Evolutionary conservation across 2,329 filamentous ascomycete species (phyloP).

Genomic region (Zymoseptoria pseudotritici): DNA sequence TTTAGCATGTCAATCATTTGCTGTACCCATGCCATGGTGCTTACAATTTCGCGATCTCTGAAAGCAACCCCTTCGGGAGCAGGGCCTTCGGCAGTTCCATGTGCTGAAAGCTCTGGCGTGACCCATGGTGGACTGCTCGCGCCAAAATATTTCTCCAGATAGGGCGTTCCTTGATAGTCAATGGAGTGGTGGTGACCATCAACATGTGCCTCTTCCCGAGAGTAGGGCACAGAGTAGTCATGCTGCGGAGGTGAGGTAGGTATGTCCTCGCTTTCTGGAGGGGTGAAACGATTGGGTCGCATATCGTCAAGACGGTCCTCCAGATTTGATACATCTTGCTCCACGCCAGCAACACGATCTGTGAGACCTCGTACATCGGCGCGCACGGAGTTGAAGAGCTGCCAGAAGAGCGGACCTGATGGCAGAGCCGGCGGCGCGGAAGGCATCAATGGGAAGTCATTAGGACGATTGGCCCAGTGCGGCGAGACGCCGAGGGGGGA

Average conservation of each 20-base stretch:
- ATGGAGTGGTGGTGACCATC: background rate
- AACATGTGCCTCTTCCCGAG: background rate
- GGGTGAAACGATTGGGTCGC: slow-evolving; percentile 14
- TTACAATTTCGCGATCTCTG: slow-evolving; percentile 21
- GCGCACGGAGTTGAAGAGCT: slow-evolving; percentile 17
- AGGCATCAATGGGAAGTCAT: background rate
- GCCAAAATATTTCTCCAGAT: background rate
- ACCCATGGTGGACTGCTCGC: background rate
- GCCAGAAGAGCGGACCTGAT: slow-evolving; percentile 19
- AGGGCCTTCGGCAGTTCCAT: background rate
- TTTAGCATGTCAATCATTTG: background rate
- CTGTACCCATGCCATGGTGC: background rate
- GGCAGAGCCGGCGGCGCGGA: slow-evolving; percentile 6
- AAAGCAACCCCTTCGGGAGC: slow-evolving; percentile 19
- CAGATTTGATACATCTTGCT: slow-evolving; percentile 17
- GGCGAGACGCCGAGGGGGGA: background rate
- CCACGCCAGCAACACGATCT: slow-evolving; percentile 11
- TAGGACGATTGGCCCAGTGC: background rate
- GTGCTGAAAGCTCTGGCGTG: background rate
- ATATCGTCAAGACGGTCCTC: slow-evolving; percentile 18
- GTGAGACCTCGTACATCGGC: slow-evolving; percentile 14
- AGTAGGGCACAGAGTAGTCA: background rate
- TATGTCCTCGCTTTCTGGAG: slow-evolving; percentile 11
- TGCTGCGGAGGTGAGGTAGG: background rate
- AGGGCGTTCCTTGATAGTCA: background rate